These are phyloP conservation scores for Pouteria glomerata DNA, from an alignment of 148 eudicot genomes.

Conservation along the genomic window DNA sequence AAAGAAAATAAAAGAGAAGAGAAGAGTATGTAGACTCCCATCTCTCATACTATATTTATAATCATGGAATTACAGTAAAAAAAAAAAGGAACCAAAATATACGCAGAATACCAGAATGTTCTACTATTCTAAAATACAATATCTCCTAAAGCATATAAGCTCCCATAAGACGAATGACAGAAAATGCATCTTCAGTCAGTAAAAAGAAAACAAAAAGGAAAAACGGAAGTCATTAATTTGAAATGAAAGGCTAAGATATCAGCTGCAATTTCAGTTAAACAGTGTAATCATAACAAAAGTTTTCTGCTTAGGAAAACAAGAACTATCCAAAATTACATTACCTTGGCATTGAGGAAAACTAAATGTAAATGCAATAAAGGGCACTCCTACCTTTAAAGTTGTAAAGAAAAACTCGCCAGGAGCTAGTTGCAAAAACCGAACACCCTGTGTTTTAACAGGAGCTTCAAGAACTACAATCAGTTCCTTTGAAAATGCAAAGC, in stretches of 20 bases:
- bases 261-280: slow-evolving; percentile 3
- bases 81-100: no score
- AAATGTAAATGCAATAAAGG: background rate
- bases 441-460: slow-evolving; percentile 88
- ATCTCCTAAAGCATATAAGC: no score
- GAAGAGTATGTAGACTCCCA: no score
- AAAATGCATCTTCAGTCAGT: background rate
- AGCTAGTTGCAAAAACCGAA: slow-evolving; percentile 88
- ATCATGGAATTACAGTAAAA: no score
- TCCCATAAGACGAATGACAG: background rate
- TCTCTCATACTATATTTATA: no score
- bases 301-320: background rate
- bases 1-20: no score
- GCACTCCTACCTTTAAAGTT: slow-evolving; percentile 64
- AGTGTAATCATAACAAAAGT: background rate
- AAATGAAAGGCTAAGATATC: background rate
- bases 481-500: slow-evolving; percentile 90
- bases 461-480: slow-evolving; percentile 80
- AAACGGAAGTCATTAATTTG: background rate
- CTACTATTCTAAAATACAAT: no score
- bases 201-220: background rate
- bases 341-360: background rate
- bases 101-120: no score
- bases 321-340: background rate
- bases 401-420: slow-evolving; percentile 99